Conservation (phyloP, 2,329 filamentous ascomycete species). For the Scopulariopsis brevicaulis region DNA sequence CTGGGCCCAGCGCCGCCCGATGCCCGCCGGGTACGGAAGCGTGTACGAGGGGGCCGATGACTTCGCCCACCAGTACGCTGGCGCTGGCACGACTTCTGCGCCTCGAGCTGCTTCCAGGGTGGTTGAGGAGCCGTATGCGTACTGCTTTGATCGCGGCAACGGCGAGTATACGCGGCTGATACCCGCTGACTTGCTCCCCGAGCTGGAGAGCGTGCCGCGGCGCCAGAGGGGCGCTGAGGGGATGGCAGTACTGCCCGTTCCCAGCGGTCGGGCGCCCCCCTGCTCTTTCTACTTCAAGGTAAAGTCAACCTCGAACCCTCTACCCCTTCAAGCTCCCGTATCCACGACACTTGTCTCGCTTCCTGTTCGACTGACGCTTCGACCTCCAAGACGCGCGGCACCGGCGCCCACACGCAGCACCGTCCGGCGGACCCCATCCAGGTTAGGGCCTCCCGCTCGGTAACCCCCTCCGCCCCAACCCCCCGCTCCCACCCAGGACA, state of each 20-base stretch:
- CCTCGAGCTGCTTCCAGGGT: neutral
- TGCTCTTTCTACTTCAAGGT: neutral
- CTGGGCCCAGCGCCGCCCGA: neutral
- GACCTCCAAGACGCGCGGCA: neutral
- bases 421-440: neutral
- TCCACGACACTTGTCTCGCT: neutral
- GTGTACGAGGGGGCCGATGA: neutral
- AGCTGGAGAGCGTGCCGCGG: conserved; percentile 28
- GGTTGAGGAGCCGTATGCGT: conserved; percentile 22
- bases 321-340: neutral
- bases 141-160: conserved; percentile 41
- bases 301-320: neutral
- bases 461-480: neutral
- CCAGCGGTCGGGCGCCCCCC: neutral
- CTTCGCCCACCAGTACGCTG: neutral
- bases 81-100: neutral
- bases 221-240: conserved; percentile 23
- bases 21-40: neutral
- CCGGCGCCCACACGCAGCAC: neutral
- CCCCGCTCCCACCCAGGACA: neutral
- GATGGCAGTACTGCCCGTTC: conserved; percentile 33
- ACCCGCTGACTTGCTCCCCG: conserved; percentile 40
- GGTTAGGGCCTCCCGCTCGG: neutral
- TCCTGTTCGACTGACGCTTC: neutral
- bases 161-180: conserved; percentile 42